A percentile compares a stretch with the other conserved stretches of the same genome.
phyloP scores from a whole-genome alignment of 768 basidiomycete genomes.

The Obba rivulosa region DNA sequence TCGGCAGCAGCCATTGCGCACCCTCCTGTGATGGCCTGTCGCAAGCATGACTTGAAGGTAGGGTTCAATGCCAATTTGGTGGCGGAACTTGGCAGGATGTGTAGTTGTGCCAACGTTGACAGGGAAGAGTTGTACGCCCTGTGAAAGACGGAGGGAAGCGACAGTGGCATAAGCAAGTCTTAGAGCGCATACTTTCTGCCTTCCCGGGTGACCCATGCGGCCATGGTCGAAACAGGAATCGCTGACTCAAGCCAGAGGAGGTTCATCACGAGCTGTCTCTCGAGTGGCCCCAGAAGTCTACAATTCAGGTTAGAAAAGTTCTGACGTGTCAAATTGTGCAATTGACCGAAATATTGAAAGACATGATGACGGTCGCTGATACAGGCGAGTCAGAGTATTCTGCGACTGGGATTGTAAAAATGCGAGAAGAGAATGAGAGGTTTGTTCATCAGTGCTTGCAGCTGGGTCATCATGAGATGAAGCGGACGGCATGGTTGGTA shows the following conservation, averaged over 20 bases:
- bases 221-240: conserved; percentile 61
- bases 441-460: conserved; percentile 1
- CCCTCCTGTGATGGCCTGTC: conserved; percentile 88
- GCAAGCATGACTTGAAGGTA: conserved; percentile 73
- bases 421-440: conserved; percentile 63
- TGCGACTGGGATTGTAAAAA: conserved; percentile 82
- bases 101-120: conserved; percentile 54
- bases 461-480: conserved; percentile 6
- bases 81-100: conserved; percentile 59
- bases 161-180: background rate
- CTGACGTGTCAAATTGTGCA: conserved; percentile 1
- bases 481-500: conserved; percentile 14
- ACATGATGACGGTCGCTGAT: conserved; percentile 82
- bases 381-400: conserved; percentile 70
- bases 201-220: conserved; percentile 71
- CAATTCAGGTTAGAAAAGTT: background rate
- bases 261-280: conserved; percentile 84
- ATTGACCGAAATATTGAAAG: conserved; percentile 82
- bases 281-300: conserved; percentile 72
- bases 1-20: conserved; percentile 27
- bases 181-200: conserved; percentile 54
- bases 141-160: conserved; percentile 2
- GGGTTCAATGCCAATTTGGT: conserved; percentile 65
- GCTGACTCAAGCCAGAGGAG: conserved; percentile 82
- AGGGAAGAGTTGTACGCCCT: conserved; percentile 75